Evolutionary conservation across 208 protist species (phyloP), one percentile per base, ranked within the genome.

Genomic region (Tritrichomonas musculus): DNA sequence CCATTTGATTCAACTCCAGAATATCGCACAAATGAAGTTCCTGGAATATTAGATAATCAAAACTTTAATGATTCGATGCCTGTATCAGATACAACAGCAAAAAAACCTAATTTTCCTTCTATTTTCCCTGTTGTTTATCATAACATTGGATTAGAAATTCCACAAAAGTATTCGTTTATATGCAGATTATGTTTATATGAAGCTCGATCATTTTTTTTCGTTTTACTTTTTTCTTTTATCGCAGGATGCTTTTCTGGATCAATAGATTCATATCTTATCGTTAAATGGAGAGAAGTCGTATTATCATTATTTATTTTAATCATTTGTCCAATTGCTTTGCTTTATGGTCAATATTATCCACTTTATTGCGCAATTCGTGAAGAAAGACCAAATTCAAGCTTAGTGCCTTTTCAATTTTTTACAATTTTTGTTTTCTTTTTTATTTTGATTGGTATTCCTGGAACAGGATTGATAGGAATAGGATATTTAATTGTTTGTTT

Each of bases 251-350:
- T 69, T n/a, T n/a, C 20, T n/a, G 27, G 27, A n/a, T 8, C 11
- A 69, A 69, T 69, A 8, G 27, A 69, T n/a, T 69, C 64, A 13
- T n/a, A 3, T 69, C 5, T 69, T 5, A 69, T 69, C 27, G 11
- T 33, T n/a, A 17, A 8, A n/a, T 69, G 64, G 64, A 17, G 64
- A 3, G 64, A 69, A n/a, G 30, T 69, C 5, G 27, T 69, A 33
- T n/a, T 69, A 33, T 69, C 64, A 69, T 69, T 69, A 33, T 69
- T 69, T n/a, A 69, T 69, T 69, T 69, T 69, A 69, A 69, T 69
- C 25, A 69, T 69, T 33, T 69, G 64, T 69, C 64, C 64, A n/a
- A 25, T n/a, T 69, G 11, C 64, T 33, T n/a, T 69, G 27, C 3
- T 69, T 69, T 69, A 69, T 69, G 64, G 64, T 33, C 64, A 69